phyloP scores from a whole-genome alignment of 2,329 filamentous ascomycete species.

The Colletotrichum somersetense region DNA sequence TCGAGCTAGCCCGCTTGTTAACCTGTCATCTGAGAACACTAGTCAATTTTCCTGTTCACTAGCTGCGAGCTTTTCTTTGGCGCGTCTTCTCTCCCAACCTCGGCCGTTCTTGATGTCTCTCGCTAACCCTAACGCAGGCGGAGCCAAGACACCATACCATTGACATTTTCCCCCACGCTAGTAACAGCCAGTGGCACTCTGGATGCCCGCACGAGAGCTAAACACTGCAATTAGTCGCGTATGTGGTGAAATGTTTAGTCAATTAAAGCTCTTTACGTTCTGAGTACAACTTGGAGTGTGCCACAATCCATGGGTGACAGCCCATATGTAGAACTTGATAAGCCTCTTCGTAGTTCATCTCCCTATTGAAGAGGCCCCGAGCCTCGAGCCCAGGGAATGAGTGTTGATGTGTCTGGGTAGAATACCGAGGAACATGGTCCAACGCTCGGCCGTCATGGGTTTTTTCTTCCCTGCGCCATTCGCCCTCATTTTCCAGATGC shows the following conservation, averaged over 20 bases:
- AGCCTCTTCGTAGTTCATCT: conserved; percentile 14
- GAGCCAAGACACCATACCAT: background rate
- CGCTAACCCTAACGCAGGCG: background rate
- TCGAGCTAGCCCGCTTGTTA: background rate
- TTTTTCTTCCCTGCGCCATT: background rate
- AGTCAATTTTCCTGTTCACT: accelerated
- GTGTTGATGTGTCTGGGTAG: background rate
- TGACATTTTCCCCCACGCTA: background rate
- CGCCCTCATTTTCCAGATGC: background rate
- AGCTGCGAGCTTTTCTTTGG: background rate
- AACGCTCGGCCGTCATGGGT: background rate
- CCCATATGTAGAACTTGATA: background rate
- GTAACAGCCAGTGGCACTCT: background rate
- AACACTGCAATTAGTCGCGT: conserved; percentile 20
- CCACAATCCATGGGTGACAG: background rate
- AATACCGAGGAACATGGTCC: background rate
- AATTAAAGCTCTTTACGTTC: background rate
- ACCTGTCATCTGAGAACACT: background rate
- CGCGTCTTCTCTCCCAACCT: background rate
- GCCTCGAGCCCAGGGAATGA: conserved; percentile 1
- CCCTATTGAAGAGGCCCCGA: background rate
- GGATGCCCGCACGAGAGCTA: background rate
- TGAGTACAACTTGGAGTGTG: background rate
- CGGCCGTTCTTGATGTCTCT: too few species aligned
- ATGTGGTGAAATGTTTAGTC: conserved; percentile 4